Evolutionary conservation across 371 early-diverging fungal genomes (phyloP), one percentile per base, ranked within the genome.

Genomic region (Paramicrosporidium saccamoebae): DNA sequence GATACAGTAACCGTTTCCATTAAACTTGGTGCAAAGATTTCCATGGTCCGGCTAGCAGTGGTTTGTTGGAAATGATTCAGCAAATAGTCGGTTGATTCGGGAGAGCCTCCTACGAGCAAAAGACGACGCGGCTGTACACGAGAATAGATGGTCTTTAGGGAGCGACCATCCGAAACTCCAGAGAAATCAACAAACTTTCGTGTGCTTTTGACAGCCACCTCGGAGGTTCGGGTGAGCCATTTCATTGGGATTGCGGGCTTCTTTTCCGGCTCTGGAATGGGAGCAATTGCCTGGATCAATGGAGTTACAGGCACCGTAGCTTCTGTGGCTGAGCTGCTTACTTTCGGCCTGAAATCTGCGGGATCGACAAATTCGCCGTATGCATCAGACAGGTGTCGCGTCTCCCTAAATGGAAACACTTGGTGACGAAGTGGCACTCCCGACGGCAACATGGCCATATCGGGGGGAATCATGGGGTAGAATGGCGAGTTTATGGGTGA

Each of bases 291-390:
- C 35, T 21, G 25, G 40, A 15, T 29, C 35, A 9, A 29, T 26
- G 10, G 32, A 28, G 4, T 22, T 26, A 4, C 7, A 15, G 16
- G 22, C 28, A n/a, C 24, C 21, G 14, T 27, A 22, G 5, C 26
- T 13, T 19, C 39, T 41, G 24, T 37, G 38, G 15, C 35, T 47
- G 15, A 30, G 19, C 12, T 42, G 39, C 19, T 39, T 35, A 12
- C 33, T 27, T 18, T 50, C 28, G 17, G 19, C 34, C 16, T 34
- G 29, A 58, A 72, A 25, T 58, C 53, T 16, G 64, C 62, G 2
- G 55, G 42, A 33, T 71, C 65, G 36, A 81, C 65, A 3, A 65
- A 55, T 40, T 90, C 88, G 25, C 90, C 88, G 50, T 86, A 90
- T 29, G 84, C 86, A 30, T 84, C 88, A 27, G 69, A 58, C 37